A percentile compares a stretch with the other conserved stretches of the same genome.
phyloP scores from a whole-genome alignment of 495 filamentous ascomycete genomes.

The Cryomyces minteri region DNA sequence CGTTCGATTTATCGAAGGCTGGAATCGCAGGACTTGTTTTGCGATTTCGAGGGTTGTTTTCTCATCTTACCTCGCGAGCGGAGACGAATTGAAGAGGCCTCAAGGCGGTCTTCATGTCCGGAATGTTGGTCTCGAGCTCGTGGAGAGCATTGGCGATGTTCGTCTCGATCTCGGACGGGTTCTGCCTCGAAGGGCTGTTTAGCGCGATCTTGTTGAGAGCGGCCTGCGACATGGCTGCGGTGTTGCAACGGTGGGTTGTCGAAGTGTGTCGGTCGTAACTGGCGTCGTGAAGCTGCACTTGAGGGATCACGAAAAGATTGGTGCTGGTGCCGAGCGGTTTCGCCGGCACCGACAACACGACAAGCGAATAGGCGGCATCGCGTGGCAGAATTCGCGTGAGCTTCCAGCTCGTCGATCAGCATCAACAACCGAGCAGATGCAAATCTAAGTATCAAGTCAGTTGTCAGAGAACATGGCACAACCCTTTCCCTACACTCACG shows the following conservation, averaged over 20 bases:
- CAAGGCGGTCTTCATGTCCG: constrained; percentile 83
- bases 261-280: not conserved
- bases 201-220: constrained; percentile 92
- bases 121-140: constrained; percentile 94
- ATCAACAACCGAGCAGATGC: too few relatives aligned
- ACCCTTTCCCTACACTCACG: constrained; percentile 73
- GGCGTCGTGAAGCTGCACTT: too few relatives aligned
- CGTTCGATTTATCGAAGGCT: constrained; percentile 3
- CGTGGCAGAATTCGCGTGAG: too few relatives aligned
- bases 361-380: too few relatives aligned
- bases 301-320: too few relatives aligned
- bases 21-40: not conserved
- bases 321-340: too few relatives aligned
- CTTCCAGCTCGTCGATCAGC: too few relatives aligned
- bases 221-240: constrained; percentile 31
- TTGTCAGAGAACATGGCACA: constrained; percentile 36
- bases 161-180: constrained; percentile 87
- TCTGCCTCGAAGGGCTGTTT: constrained; percentile 85
- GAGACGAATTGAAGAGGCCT: constrained; percentile 93
- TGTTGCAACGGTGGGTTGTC: not conserved
- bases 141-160: constrained; percentile 87
- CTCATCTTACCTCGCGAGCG: constrained; percentile 83
- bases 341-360: too few relatives aligned
- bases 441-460: too few relatives aligned
- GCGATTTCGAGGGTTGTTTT: not conserved